These are phyloP conservation scores for Poteriospumella lacustris DNA, from an alignment of 108 stramenopile genomes.

Conservation along the genomic window DNA sequence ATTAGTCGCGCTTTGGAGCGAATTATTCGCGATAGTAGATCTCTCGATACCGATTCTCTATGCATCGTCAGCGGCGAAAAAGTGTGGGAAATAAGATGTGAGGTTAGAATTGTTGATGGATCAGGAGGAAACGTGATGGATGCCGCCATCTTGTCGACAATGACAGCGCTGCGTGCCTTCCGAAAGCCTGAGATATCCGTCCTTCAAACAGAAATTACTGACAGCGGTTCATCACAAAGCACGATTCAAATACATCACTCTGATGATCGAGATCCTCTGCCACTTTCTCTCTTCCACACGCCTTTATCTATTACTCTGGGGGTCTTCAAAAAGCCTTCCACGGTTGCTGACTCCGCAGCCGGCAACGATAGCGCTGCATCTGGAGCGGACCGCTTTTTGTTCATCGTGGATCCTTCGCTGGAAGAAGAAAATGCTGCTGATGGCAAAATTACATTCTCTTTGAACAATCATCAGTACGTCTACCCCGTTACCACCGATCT, in stretches of 20 bases:
- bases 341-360: background rate
- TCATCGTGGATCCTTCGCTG: background rate
- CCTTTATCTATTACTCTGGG: slow-evolving; percentile 18
- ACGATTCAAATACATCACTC: background rate
- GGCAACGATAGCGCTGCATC: background rate
- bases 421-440: slow-evolving; percentile 1
- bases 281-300: slow-evolving; percentile 4
- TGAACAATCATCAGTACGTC: background rate
- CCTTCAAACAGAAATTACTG: too few relatives aligned
- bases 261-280: slow-evolving; percentile 24
- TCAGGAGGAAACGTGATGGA: slow-evolving; percentile 22
- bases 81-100: background rate
- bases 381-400: background rate
- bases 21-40: slow-evolving; percentile 4
- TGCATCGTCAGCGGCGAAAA: slow-evolving; percentile 10
- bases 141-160: background rate
- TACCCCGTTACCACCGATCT: background rate
- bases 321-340: background rate
- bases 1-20: slow-evolving; percentile 10
- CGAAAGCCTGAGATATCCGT: slow-evolving; percentile 25
- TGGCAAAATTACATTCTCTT: slow-evolving; percentile 14
- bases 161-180: slow-evolving; percentile 15
- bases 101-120: background rate
- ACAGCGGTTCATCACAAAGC: too few relatives aligned
- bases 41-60: slow-evolving; percentile 15